Conservation (phyloP, 2,329 filamentous ascomycete species). For the Parastagonospora nodorum region DNA sequence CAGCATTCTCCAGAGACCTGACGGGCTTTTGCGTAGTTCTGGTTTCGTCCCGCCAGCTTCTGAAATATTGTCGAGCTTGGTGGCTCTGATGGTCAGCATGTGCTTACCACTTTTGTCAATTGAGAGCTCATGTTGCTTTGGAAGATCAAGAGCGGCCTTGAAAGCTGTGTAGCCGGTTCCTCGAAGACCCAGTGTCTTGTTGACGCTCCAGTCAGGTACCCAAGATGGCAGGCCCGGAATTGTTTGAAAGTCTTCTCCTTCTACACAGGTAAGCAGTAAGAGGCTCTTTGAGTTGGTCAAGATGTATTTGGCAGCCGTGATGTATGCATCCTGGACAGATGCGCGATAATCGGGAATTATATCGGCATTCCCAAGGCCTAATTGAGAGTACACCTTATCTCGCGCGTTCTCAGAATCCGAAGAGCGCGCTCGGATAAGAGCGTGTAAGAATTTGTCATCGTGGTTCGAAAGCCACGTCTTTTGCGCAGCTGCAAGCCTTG, state of each 20-base stretch:
- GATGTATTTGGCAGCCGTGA: slow-evolving; percentile 18
- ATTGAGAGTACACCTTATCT: slow-evolving; percentile 25
- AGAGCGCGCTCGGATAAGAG: slow-evolving; percentile 15
- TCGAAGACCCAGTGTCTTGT: slow-evolving; percentile 10
- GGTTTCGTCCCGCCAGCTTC: slow-evolving; percentile 7
- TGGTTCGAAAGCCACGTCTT: slow-evolving; percentile 5
- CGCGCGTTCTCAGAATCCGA: slow-evolving; percentile 16
- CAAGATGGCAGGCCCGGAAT: slow-evolving; percentile 18
- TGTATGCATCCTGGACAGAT: slow-evolving; percentile 13
- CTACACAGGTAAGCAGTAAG: slow-evolving; percentile 17
- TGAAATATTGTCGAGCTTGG: not conserved
- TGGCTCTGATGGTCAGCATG: slow-evolving; percentile 9
- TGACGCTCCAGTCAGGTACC: slow-evolving; percentile 24
- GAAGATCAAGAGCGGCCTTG: slow-evolving; percentile 4
- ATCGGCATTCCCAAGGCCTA: slow-evolving; percentile 11
- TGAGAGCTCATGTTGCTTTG: not conserved
- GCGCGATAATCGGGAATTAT: slow-evolving; percentile 14
- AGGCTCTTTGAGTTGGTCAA: slow-evolving; percentile 14
- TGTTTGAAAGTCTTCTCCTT: slow-evolving; percentile 19
- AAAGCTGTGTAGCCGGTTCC: slow-evolving; percentile 18
- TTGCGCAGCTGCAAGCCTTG: slow-evolving; percentile 9
- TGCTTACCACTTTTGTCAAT: not conserved
- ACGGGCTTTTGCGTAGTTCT: slow-evolving; percentile 3
- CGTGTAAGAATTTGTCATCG: slow-evolving; percentile 16
- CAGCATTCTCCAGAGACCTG: slow-evolving; percentile 12